Base-by-base conservation (phyloP, 441 rosid species). In the California macrophylla region DNA sequence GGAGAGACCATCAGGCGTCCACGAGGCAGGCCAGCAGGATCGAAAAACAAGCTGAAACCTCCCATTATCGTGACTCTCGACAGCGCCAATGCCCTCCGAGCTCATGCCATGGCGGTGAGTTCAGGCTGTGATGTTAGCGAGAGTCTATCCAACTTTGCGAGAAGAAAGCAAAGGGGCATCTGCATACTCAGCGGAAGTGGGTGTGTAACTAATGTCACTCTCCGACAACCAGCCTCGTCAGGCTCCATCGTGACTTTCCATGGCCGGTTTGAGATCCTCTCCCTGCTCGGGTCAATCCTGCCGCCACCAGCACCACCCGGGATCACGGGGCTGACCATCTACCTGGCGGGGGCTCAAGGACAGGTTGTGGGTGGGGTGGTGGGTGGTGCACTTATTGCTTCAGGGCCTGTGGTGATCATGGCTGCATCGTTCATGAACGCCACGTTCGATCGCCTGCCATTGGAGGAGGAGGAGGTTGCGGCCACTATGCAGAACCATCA, bases 41-140 rank as follows among this genome's bases (percentile, higher is more conserved):
- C 93, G 36, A 88, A 85, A 66, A 88, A 86, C 86, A 88, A 88
- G 79, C 93, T 91, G 0, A 88, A 88, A 71, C 93, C 89, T 12
- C 91, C 93, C 38, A 82, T 88, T 29, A 82, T 86, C 4, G 77
- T 86, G 60, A 86, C 93, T 13, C 78, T 85, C 16, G 94, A 88
- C 73, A 85, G 89, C 58, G 87, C 89, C 21, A 86, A 85, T 63
- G 86, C 93, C 0, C 86, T 88, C 67, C 76, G 87, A 29, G 87
- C 88, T 9, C 84, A 88, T 10, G 91, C 91, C 34, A 82, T 86
- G 85, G 89, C 86, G 81, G 85, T 88, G 45, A 84, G 80, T 73
- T 85, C 91, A 0, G 91, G 91, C 16, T 83, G 86, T 26, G 89
- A 87, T 16, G 83, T 87, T 15, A 80, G 72, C 32, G 86, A 87